Evolutionary conservation across 129 eudicot genomes (phyloP).

Genomic region (Artemisia argyi): DNA sequence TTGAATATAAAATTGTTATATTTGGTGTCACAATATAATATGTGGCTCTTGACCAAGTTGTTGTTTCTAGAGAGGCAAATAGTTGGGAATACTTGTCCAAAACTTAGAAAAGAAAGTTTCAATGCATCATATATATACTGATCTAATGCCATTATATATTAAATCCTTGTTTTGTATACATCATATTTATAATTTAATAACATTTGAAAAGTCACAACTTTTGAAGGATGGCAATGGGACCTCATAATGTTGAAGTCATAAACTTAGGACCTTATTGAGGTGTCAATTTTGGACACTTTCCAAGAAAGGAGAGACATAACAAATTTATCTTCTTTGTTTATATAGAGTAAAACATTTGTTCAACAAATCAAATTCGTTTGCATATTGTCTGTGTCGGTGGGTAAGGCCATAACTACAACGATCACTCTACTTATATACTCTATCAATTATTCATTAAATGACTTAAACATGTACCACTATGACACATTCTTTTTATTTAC

Average conservation of each 20-base stretch:
- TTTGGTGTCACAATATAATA: constrained; percentile 2
- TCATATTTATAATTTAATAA: not conserved
- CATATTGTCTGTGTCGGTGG: too few species aligned
- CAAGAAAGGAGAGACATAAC: not conserved
- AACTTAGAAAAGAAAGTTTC: constrained; percentile 14
- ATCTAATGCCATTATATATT: not conserved
- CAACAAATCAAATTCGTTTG: too few species aligned
- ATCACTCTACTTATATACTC: too few species aligned
- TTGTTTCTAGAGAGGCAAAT: constrained; percentile 6
- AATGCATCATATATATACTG: not conserved
- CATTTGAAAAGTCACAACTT: not conserved
- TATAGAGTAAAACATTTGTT: too few species aligned
- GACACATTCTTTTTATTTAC: too few species aligned
- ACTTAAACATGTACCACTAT: too few species aligned
- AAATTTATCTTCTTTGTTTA: not conserved
- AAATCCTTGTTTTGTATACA: not conserved
- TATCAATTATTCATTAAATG: too few species aligned
- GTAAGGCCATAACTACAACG: too few species aligned
- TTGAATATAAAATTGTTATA: not conserved
- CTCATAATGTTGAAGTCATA: too few species aligned
- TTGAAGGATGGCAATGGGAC: not conserved
- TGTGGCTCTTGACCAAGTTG: constrained; percentile 25
- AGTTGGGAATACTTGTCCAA: constrained; percentile 12
- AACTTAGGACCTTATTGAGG: not conserved
- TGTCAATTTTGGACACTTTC: not conserved